Evolutionary conservation across 805 yeast genomes (phyloP).

Genomic region (Ogataea dorogensis): DNA sequence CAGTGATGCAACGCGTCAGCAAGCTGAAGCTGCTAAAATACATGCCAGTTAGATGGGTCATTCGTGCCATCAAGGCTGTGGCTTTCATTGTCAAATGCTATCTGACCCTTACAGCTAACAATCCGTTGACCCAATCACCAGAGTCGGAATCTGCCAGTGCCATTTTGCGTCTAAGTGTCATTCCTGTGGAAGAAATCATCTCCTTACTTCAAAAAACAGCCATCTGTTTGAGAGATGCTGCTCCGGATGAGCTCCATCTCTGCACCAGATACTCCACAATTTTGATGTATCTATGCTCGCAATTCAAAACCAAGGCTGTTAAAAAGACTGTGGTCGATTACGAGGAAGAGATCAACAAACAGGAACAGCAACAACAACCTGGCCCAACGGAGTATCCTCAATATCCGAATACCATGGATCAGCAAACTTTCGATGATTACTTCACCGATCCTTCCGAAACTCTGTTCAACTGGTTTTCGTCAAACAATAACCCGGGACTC

Average conservation of each 20-base stretch:
- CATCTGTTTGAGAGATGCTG: slow-evolving; percentile 68
- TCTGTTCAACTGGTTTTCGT: slow-evolving; percentile 49
- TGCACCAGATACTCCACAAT: slow-evolving; percentile 79
- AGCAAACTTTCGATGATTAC: slow-evolving; percentile 34
- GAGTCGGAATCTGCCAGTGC: slow-evolving; percentile 19
- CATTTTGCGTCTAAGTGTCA: slow-evolving; percentile 53
- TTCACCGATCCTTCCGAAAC: slow-evolving; percentile 36
- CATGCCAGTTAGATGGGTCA: slow-evolving; percentile 94
- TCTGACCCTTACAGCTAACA: slow-evolving; percentile 50
- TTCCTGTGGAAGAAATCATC: slow-evolving; percentile 69
- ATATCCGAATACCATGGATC: slow-evolving; percentile 21
- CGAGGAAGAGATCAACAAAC: slow-evolving; percentile 22
- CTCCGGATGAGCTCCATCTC: slow-evolving; percentile 86
- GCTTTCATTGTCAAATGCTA: slow-evolving; percentile 89
- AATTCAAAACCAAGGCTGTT: slow-evolving; percentile 51
- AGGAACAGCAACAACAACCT: slow-evolving; percentile 12
- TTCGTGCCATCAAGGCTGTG: slow-evolving; percentile 80
- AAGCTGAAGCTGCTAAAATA: slow-evolving; percentile 58
- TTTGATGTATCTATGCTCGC: slow-evolving; percentile 71
- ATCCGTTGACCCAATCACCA: neutral
- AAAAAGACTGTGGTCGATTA: slow-evolving; percentile 27
- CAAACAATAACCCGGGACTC: slow-evolving; percentile 48
- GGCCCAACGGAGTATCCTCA: slow-evolving; percentile 6
- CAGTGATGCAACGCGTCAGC: slow-evolving; percentile 69
- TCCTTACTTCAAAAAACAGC: slow-evolving; percentile 70